Conservation (phyloP, 192 early-diverging fungal genomes). For the Coemansia sp. region DNA sequence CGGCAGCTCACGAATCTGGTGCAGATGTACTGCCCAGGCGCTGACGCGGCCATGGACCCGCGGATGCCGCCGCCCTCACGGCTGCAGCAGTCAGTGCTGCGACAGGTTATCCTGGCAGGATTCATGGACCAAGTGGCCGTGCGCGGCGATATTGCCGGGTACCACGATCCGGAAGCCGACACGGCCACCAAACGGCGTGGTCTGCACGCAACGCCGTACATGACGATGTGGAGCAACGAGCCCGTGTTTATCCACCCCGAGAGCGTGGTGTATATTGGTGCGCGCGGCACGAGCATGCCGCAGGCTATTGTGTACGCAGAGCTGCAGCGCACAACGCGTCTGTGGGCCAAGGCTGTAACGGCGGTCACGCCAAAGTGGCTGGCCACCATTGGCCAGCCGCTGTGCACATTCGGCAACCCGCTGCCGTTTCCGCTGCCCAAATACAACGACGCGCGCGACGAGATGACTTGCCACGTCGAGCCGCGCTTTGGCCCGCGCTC, state of each 20-base stretch:
- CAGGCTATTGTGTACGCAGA: slow-evolving; percentile 70
- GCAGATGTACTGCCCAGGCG: slow-evolving; percentile 57
- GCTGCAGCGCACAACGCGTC: slow-evolving; percentile 58
- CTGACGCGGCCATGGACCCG: slow-evolving; percentile 59
- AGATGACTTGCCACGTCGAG: slow-evolving; percentile 56
- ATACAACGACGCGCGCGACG: slow-evolving; percentile 60
- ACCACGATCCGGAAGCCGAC: slow-evolving; percentile 31
- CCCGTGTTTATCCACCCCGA: slow-evolving; percentile 73
- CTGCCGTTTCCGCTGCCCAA: slow-evolving; percentile 71
- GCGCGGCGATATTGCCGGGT: slow-evolving; percentile 71
- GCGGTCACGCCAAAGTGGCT: slow-evolving; percentile 78
- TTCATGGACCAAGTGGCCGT: slow-evolving; percentile 92
- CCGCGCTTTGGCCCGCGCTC: slow-evolving; percentile 67
- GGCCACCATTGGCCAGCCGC: slow-evolving; percentile 64
- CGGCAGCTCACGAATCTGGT: slow-evolving; percentile 70
- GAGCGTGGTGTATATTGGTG: slow-evolving; percentile 56
- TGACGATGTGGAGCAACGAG: slow-evolving; percentile 70
- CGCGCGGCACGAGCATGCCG: slow-evolving; percentile 53
- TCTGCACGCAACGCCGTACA: slow-evolving; percentile 54
- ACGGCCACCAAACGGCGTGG: slow-evolving; percentile 53
- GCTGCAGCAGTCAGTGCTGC: slow-evolving; percentile 68
- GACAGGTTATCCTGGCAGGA: slow-evolving; percentile 83
- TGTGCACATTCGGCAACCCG: slow-evolving; percentile 70
- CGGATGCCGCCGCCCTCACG: slow-evolving; percentile 63
- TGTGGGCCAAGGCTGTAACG: slow-evolving; percentile 74